These are phyloP conservation scores for Dioscorea zingiberensis DNA, from an alignment of 106 monocot genomes.

Conservation along the genomic window DNA sequence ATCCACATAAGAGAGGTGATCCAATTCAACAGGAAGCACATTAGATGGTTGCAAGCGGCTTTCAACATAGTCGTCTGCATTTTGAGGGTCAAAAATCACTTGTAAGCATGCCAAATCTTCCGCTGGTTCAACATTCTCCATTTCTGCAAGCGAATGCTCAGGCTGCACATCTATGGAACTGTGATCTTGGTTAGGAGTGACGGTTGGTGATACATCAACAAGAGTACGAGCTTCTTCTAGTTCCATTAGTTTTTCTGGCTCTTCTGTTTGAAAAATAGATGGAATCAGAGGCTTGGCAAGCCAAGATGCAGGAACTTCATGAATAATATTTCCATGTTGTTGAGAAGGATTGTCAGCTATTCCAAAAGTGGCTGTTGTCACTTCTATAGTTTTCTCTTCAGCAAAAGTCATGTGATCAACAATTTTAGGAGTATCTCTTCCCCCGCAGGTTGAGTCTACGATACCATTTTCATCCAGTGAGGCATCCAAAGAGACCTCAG, in stretches of 20 bases:
- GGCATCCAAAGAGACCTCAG: conserved; percentile 4
- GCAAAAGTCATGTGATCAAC: conserved; percentile 6
- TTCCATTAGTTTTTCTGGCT: background rate
- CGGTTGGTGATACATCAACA: background rate
- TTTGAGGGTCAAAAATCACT: background rate
- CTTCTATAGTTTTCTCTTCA: conserved; percentile 2
- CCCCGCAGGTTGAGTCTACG: conserved; percentile 7
- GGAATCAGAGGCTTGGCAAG: conserved; percentile 2
- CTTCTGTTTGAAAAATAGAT: background rate
- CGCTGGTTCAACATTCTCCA: conserved; percentile 1
- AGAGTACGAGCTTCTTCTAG: background rate
- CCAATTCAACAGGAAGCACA: conserved; percentile 4
- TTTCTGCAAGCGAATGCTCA: background rate
- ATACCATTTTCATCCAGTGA: conserved; percentile 5
- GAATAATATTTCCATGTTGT: conserved; percentile 2
- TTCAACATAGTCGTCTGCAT: conserved; percentile 6
- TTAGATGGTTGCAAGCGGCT: conserved; percentile 1
- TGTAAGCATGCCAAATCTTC: conserved; percentile 8
- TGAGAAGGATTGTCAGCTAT: conserved; percentile 7
- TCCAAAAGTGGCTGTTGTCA: conserved; percentile 7
- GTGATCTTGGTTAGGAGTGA: background rate
- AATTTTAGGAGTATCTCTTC: conserved; percentile 9
- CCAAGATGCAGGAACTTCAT: background rate
- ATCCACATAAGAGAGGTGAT: conserved; percentile 6
- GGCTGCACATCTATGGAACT: background rate